Conservation (phyloP, 257 asterid genomes). For the Phtheirospermum japonicum region DNA sequence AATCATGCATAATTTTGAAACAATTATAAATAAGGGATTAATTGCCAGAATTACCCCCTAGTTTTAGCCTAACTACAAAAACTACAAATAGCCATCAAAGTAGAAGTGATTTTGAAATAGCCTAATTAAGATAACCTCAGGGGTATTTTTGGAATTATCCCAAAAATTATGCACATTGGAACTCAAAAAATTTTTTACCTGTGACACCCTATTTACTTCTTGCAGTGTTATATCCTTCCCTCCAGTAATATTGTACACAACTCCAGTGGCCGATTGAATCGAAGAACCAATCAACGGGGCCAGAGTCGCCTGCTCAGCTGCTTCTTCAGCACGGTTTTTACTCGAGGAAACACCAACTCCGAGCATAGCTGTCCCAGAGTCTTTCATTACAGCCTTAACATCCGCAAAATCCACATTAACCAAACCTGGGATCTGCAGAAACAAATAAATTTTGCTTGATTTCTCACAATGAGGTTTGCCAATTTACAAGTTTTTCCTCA, state of each 20-base stretch:
- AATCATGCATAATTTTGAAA: not conserved
- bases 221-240: conserved; percentile 96
- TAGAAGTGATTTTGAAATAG: not conserved
- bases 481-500: not conserved
- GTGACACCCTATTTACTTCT: conserved; percentile 96
- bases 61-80: too few relatives aligned
- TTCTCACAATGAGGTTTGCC: not conserved
- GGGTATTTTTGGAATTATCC: too few relatives aligned
- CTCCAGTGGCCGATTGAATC: conserved; percentile 97
- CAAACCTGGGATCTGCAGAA: conserved; percentile 86
- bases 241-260: conserved; percentile 94
- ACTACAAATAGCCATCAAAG: not conserved
- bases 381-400: conserved; percentile 97
- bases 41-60: not conserved
- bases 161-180: too few relatives aligned
- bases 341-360: conserved; percentile 99
- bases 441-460: conserved; percentile 24
- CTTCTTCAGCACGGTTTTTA: conserved; percentile 99
- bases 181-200: conserved; percentile 47
- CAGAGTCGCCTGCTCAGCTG: conserved; percentile 97
- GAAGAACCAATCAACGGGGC: conserved; percentile 96
- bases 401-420: conserved; percentile 99
- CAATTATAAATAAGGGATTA: not conserved
- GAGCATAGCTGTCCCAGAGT: conserved; percentile 99
- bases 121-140: too few relatives aligned